These are phyloP conservation scores for Backusella macrospora DNA, from an alignment of 192 early-diverging fungal species.

Conservation along the genomic window DNA sequence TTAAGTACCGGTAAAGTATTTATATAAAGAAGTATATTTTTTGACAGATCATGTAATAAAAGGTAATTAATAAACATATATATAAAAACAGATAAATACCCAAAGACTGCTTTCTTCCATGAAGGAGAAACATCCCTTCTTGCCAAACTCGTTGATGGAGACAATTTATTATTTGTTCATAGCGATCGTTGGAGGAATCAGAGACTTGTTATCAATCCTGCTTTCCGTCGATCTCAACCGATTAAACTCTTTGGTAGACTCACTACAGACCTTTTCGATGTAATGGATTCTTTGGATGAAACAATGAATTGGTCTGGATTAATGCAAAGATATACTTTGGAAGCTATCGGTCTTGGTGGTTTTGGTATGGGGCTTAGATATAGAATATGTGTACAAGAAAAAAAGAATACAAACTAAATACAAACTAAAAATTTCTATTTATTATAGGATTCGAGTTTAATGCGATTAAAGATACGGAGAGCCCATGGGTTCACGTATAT, in stretches of 20 bases:
- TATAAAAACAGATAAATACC: background rate
- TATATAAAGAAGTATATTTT: background rate
- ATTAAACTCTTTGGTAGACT: conserved; percentile 24
- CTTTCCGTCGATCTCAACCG: conserved; percentile 34
- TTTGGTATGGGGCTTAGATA: conserved; percentile 20
- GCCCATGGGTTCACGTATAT: conserved; percentile 47
- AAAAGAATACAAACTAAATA: background rate
- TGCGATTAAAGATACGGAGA: conserved; percentile 48
- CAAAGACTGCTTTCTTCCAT: background rate
- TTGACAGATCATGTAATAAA: no score
- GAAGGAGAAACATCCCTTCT: background rate
- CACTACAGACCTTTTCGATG: conserved; percentile 19
- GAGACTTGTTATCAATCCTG: conserved; percentile 32
- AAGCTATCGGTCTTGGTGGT: conserved; percentile 33
- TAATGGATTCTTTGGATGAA: conserved; percentile 4
- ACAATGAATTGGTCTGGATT: conserved; percentile 20
- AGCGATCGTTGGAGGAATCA: background rate
- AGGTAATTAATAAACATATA: background rate
- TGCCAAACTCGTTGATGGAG: background rate
- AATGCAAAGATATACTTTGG: conserved; percentile 31
- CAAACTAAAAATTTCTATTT: background rate
- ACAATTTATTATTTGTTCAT: background rate
- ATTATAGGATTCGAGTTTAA: conserved; percentile 50
- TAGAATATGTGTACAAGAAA: background rate
- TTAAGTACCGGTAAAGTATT: background rate